Evolutionary conservation across 176 grass and related monocot species (phyloP), one percentile per base, ranked within the genome.

Genomic region (Phragmites australis): DNA sequence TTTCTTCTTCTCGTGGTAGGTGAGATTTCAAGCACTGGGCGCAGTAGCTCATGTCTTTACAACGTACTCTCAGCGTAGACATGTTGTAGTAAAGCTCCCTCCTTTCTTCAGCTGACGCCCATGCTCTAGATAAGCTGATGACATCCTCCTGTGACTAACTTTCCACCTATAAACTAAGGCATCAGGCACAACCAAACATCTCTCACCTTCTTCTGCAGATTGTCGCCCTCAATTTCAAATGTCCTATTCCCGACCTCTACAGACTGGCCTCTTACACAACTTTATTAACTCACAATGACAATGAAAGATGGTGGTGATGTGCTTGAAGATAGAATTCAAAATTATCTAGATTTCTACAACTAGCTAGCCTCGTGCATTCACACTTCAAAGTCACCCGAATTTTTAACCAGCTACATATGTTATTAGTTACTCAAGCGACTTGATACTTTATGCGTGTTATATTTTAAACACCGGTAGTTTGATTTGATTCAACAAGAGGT

Each of bases 351-450:
- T 57, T 25, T 29, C 16, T 51, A 50, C 44, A 58, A 17, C 29
- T 19, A 57, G 32, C 19, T 18, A 44, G 68, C 29, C 87, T 77
- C 65, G 78, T 82, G 78, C 72, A 42, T 81, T 89, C 77, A 89
- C 87, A 85, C 70, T 52, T 69, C 23, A 37, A 34, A 30, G 6
- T 70, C 71, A 6, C 11, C 54, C 40, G 9, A 31, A 14, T 23
- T 22, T 15, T 68, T 73, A 58, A 27, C 29, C 68, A 60, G 21
- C 27, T 25, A 2, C 16, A 2, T 30, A 39, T 31, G 5, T 9
- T 70, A 59, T 58, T 61, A 47, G 12, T 63, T 52, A 60, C 52
- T 42, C 29, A 59, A 43, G 1, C 9, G 16, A 11, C 18, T 44
- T 60, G 27, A 56, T 49, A 34, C 47, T 34, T n/a, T n/a, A n/a